These are phyloP conservation scores for Penicillium sp. DNA, from an alignment of 2,329 filamentous ascomycete genomes.

Conservation along the genomic window DNA sequence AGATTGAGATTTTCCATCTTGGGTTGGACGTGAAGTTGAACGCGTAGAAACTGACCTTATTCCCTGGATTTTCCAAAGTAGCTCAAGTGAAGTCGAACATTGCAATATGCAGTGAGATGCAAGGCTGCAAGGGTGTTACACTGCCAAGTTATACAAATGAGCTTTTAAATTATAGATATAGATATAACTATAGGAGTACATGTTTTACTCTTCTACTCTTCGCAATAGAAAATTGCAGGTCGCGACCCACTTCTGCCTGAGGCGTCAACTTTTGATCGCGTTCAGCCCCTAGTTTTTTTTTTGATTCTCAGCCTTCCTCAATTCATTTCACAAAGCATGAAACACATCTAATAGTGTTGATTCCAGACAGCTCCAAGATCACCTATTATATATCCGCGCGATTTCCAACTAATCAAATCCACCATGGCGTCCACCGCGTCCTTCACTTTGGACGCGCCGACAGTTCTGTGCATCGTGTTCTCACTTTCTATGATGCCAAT, in stretches of 20 bases:
- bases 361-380: neutral
- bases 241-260: neutral
- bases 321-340: neutral
- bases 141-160: neutral
- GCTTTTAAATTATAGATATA: neutral
- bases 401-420: neutral
- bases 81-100: neutral
- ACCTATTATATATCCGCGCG: neutral
- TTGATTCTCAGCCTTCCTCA: neutral
- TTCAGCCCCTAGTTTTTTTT: neutral
- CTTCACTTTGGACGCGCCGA: conserved; percentile 46
- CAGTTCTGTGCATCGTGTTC: conserved; percentile 54
- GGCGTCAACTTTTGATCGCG: neutral
- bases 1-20: neutral
- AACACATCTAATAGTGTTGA: neutral
- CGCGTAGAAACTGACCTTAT: neutral
- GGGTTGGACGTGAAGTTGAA: neutral
- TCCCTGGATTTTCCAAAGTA: neutral
- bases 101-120: neutral
- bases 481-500: conserved; percentile 54
- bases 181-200: too few relatives aligned
- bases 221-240: neutral
- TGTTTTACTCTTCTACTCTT: neutral
- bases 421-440: conserved; percentile 22
- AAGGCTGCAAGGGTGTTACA: neutral